A percentile compares a stretch with the other conserved stretches of the same genome.
phyloP scores from a whole-genome alignment of 306 rosid genomes.

The Pyrus betulifolia region DNA sequence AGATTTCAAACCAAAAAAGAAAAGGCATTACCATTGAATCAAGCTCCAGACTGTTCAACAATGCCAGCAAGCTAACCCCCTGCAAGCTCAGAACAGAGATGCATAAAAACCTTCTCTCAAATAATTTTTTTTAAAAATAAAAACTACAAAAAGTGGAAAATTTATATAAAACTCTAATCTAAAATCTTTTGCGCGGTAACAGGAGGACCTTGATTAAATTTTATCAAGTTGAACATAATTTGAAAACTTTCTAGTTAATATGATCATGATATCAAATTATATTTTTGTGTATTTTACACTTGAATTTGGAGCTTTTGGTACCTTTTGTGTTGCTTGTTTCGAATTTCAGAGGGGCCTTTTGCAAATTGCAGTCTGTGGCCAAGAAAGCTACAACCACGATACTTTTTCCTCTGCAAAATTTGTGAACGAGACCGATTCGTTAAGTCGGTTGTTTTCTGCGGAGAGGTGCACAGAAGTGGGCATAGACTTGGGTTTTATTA shows the following conservation, averaged over 20 bases:
- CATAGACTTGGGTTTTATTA: not conserved
- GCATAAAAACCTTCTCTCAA: not conserved
- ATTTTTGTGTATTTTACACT: not conserved
- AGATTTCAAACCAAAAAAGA: not conserved
- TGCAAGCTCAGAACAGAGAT: slow-evolving; percentile 5
- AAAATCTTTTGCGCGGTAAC: not conserved
- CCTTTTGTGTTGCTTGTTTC: not conserved
- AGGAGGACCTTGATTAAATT: not conserved
- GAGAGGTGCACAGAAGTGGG: not conserved
- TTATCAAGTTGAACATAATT: not conserved
- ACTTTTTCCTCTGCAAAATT: not conserved
- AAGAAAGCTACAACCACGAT: slow-evolving; percentile 46
- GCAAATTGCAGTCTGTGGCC: slow-evolving; percentile 24
- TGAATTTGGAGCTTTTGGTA: not conserved
- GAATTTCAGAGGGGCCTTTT: not conserved
- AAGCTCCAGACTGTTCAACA: slow-evolving; percentile 3
- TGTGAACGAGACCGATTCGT: not conserved
- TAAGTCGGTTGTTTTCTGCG: not conserved
- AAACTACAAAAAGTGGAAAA: not conserved
- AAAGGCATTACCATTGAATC: slow-evolving; percentile 12
- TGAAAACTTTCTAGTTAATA: not conserved
- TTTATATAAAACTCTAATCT: not conserved
- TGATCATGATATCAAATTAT: not conserved
- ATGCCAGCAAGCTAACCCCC: not conserved
- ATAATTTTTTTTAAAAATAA: not conserved